Percentiles rank a stretch among this genome's conserved stretches.
These are phyloP conservation scores for Musa troglodytarum DNA, from an alignment of 176 grass and related monocot species.

Conservation along the genomic window DNA sequence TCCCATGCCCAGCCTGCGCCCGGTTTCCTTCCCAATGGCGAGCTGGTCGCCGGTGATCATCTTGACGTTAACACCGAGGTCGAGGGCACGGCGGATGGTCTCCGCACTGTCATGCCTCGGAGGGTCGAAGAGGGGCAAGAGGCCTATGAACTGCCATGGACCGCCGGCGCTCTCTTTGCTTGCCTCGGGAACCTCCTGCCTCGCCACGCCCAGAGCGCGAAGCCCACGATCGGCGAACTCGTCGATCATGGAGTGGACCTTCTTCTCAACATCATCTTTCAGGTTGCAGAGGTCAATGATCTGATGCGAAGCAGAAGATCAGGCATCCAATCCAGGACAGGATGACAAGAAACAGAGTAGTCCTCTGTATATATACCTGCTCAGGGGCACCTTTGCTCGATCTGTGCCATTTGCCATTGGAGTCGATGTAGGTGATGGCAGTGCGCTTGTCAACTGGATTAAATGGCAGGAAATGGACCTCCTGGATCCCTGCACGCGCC, in stretches of 20 bases:
- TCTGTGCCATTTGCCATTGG: slow-evolving; percentile 3
- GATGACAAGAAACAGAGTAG: neutral
- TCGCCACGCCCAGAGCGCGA: neutral
- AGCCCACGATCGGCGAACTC: neutral
- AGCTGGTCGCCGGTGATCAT: slow-evolving; percentile 17
- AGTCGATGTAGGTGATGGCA: slow-evolving; percentile 14
- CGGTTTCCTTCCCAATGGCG: slow-evolving; percentile 6
- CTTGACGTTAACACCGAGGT: slow-evolving; percentile 12
- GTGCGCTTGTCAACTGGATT: slow-evolving; percentile 22
- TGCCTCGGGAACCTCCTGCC: slow-evolving; percentile 6
- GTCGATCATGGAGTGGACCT: neutral
- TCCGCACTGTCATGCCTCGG: slow-evolving; percentile 9
- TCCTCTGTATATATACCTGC: neutral
- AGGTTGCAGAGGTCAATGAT: slow-evolving; percentile 2
- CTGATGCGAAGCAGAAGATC: neutral
- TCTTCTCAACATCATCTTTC: neutral
- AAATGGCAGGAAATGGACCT: slow-evolving; percentile 14
- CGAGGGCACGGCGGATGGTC: slow-evolving; percentile 2
- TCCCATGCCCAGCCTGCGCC: slow-evolving; percentile 12
- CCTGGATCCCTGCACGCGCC: slow-evolving; percentile 5
- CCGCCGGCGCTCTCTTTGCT: slow-evolving; percentile 2
- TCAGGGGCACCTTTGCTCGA: slow-evolving; percentile 16
- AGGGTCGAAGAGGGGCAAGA: slow-evolving; percentile 10
- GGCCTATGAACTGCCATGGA: slow-evolving; percentile 8
- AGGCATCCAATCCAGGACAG: neutral